phyloP scores from a whole-genome alignment of 768 basidiomycete species.

The Hygrocybe coccinea region DNA sequence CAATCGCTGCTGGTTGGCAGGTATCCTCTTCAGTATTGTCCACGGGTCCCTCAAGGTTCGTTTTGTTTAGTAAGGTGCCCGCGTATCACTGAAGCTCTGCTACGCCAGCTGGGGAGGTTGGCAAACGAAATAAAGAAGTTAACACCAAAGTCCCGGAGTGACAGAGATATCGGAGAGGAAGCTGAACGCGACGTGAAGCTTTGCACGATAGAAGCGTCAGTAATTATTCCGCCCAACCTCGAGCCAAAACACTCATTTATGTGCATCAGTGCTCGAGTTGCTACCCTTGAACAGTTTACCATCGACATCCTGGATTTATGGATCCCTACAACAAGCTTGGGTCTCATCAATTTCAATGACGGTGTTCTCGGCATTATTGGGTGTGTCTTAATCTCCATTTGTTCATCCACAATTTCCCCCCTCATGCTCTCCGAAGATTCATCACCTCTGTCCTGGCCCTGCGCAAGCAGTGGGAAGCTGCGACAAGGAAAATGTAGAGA shows the following conservation, averaged over 20 bases:
- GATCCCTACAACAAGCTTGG: conserved; percentile 82
- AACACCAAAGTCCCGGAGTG: conserved; percentile 39
- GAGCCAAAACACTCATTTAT: conserved; percentile 7
- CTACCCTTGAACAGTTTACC: conserved; percentile 71
- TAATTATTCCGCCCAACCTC: conserved; percentile 5
- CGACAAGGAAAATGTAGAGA: conserved; percentile 39
- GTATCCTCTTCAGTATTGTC: conserved; percentile 74
- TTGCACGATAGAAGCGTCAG: conserved; percentile 52
- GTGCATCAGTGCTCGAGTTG: conserved; percentile 51
- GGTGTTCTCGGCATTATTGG: conserved; percentile 82
- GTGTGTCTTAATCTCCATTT: conserved; percentile 36
- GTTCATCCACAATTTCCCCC: conserved; percentile 5
- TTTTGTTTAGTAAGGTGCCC: not conserved
- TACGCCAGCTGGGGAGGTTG: conserved; percentile 51
- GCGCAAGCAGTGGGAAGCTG: conserved; percentile 59
- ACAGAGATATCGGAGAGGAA: conserved; percentile 65
- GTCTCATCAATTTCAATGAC: conserved; percentile 73
- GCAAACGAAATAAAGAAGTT: conserved; percentile 56
- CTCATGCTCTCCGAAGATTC: conserved; percentile 39
- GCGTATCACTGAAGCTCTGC: not conserved
- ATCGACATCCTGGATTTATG: conserved; percentile 84
- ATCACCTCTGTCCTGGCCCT: conserved; percentile 68
- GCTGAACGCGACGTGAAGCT: conserved; percentile 62
- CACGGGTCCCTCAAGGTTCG: conserved; percentile 65
- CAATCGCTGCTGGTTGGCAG: conserved; percentile 84